Percentiles rank a stretch among this genome's conserved stretches.
phyloP scores from a whole-genome alignment of 176 grass and related monocot genomes.

The Oryza glaberrima region DNA sequence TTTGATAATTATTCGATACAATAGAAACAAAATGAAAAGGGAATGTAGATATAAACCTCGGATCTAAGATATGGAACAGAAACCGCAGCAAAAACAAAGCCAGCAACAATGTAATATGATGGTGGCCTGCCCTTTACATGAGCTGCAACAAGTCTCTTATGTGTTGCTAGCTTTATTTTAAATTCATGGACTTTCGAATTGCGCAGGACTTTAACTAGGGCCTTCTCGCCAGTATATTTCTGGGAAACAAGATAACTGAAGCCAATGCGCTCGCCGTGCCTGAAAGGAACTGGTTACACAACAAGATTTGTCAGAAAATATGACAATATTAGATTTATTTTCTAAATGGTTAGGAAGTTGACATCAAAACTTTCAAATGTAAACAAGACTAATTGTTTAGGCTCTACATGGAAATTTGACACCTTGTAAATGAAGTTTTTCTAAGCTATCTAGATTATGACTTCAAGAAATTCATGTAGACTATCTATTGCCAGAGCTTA shows the following conservation, averaged over 20 bases:
- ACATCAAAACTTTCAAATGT: not conserved
- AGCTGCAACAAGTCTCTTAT: slow-evolving; percentile 83
- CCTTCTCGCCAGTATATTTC: slow-evolving; percentile 95
- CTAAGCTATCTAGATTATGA: slow-evolving; percentile 13
- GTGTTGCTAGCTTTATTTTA: slow-evolving; percentile 81
- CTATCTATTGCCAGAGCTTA: not conserved
- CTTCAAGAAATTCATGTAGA: not conserved
- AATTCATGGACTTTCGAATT: slow-evolving; percentile 79
- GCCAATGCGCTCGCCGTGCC: slow-evolving; percentile 95
- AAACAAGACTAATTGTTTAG: not conserved
- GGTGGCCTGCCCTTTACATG: slow-evolving; percentile 90
- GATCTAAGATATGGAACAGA: slow-evolving; percentile 98
- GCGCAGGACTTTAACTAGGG: slow-evolving; percentile 75
- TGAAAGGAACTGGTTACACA: slow-evolving; percentile 80
- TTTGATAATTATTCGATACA: not conserved
- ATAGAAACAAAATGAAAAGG: not conserved
- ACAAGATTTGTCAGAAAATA: slow-evolving; percentile 27
- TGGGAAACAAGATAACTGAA: slow-evolving; percentile 98
- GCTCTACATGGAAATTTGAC: slow-evolving; percentile 8
- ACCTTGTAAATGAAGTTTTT: not conserved
- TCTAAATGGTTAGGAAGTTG: not conserved
- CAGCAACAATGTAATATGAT: slow-evolving; percentile 99
- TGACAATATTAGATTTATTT: not conserved
- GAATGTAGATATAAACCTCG: slow-evolving; percentile 60
- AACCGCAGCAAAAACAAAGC: slow-evolving; percentile 88